Base-by-base conservation (phyloP, 768 basidiomycete species). In the Lyophyllum decastes region DNA sequence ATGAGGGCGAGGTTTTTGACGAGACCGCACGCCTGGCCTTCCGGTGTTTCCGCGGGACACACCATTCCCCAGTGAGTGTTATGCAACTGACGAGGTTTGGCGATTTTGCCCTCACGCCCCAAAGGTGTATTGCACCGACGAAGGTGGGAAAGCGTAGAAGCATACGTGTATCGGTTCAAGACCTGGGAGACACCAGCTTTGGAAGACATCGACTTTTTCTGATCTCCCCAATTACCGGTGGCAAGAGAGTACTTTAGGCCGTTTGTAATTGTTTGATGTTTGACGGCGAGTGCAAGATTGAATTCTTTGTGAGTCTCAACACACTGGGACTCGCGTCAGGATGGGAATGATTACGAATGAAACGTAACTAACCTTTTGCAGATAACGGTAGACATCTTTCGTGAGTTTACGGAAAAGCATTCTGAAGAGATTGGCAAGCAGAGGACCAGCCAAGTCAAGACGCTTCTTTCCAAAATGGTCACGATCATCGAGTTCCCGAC, bases 1-100 rank as follows among this genome's bases (percentile, higher is more conserved):
- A 98, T 96, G 63, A 98, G 86, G 0, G 97, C 93, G 56, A 99
- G 77, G 74, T 99, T 98, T 79, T 99, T 98, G 75, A 98, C 97
- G 44, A 98, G 84, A 75, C 97, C 97, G 75, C 97, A 99, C 59
- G 97, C 97, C 72, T 98, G 97, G 46, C 97, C 97, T 86, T 99
- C 97, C 1, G 97, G 97, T 3, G 97, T 99, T 73, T 99, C 97
- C 38, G 97, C 97, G 43, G 97, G 97, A 69, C 97, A 99, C 19
- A 99, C 97, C 97, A 99, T 98, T 35, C 97, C 97, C 97, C 97
- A 99, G 67, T 99, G 97, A 0, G 97, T 98, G 68, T 99, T 99
- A 73, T 99, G 97, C 54, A 99, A 79, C 66, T 99, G 97, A 66
- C 97, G 97, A 55, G 97, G 97, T 71, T 98, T 98, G 46, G 97